phyloP scores from a whole-genome alignment of 2,329 filamentous ascomycete species.

The Phialophora verrucosa region DNA sequence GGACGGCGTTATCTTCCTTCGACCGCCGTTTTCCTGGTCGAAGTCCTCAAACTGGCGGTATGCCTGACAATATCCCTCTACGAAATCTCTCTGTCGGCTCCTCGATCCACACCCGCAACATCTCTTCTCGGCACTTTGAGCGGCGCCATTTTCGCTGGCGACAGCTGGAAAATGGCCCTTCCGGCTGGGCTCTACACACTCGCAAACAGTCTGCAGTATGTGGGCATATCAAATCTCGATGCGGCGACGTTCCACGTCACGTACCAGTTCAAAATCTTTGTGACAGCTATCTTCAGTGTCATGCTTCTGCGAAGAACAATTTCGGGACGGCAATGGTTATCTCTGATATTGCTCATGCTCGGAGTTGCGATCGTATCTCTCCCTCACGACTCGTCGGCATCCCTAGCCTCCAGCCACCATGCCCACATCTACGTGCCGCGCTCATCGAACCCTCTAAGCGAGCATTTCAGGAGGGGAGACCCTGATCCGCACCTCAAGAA shows the following conservation, averaged over 20 bases:
- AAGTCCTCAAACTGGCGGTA: constrained; percentile 86
- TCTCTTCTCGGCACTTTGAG: constrained; percentile 80
- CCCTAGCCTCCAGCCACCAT: constrained; percentile 64
- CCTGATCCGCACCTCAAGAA: constrained; percentile 59
- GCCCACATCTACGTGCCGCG: constrained; percentile 71
- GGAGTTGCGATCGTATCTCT: constrained; percentile 88
- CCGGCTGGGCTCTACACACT: constrained; percentile 87
- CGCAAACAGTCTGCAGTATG: constrained; percentile 92
- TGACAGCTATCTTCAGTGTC: constrained; percentile 86
- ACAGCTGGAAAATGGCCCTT: constrained; percentile 93
- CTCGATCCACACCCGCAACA: constrained; percentile 78
- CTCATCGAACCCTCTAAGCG: constrained; percentile 76
- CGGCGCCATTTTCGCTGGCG: constrained; percentile 80
- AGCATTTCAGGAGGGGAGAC: constrained; percentile 59
- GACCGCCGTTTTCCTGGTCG: constrained; percentile 91
- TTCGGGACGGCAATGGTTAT: constrained; percentile 75
- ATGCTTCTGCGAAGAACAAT: constrained; percentile 74
- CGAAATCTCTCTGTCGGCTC: constrained; percentile 78
- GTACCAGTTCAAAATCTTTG: constrained; percentile 93
- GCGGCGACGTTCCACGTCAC: constrained; percentile 92
- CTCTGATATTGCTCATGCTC: constrained; percentile 76
- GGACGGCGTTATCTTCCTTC: constrained; percentile 91
- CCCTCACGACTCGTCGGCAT: constrained; percentile 64
- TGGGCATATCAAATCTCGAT: constrained; percentile 87
- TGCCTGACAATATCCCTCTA: constrained; percentile 86